Conservation (phyloP, 2,329 filamentous ascomycete species). For the Tolypocladium guangdongense region DNA sequence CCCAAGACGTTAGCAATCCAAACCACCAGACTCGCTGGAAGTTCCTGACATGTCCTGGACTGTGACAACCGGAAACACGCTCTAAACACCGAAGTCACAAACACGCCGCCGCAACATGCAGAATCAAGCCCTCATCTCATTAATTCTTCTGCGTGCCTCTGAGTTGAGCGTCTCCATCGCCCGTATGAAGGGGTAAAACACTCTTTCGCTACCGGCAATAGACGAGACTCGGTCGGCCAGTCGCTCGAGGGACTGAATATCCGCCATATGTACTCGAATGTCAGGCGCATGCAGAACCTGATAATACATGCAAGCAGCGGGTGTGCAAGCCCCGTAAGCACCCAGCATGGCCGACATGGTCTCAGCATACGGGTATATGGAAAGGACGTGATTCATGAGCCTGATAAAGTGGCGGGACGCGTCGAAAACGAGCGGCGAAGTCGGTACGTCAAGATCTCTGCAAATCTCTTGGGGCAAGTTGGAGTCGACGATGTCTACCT, state of each 20-base stretch:
- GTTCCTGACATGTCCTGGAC: no score
- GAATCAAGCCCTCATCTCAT: not conserved
- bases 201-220: not conserved
- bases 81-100: not conserved
- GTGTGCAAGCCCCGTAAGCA: not conserved
- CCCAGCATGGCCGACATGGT: not conserved
- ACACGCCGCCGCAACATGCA: not conserved
- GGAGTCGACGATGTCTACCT: conserved; percentile 4
- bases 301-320: not conserved
- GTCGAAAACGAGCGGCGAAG: not conserved
- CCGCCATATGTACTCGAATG: not conserved
- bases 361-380: not conserved
- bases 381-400: not conserved
- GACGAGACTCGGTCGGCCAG: not conserved
- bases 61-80: not conserved
- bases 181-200: not conserved
- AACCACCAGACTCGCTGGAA: no score
- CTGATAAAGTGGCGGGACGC: not conserved
- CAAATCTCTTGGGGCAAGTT: not conserved
- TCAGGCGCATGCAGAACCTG: not conserved
- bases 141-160: not conserved
- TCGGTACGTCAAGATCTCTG: not conserved
- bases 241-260: not conserved
- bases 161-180: not conserved
- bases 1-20: no score